These are phyloP conservation scores for Botrytis byssoidea DNA, from an alignment of 2,329 filamentous ascomycete genomes.

Conservation along the genomic window DNA sequence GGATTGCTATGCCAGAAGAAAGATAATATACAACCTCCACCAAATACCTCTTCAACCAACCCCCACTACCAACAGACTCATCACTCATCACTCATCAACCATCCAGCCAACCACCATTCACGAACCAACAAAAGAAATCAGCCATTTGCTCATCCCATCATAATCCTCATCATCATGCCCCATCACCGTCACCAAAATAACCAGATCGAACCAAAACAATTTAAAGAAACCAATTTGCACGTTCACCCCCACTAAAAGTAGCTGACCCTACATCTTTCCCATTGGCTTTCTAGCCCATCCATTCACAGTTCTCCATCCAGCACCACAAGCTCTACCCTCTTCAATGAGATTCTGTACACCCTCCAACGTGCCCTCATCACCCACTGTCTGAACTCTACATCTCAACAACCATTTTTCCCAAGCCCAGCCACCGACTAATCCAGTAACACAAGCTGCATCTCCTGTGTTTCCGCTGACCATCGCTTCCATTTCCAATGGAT, in stretches of 20 bases:
- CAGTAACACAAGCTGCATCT: slow-evolving; percentile 71
- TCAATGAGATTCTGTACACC: slow-evolving; percentile 61
- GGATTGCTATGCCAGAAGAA: slow-evolving; percentile 18
- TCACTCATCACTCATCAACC: slow-evolving; percentile 4
- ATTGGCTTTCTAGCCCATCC: slow-evolving; percentile 64
- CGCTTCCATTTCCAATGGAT: slow-evolving; percentile 58
- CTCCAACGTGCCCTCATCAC: slow-evolving; percentile 61
- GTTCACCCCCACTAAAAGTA: background rate
- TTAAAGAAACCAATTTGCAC: background rate
- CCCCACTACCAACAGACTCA: background rate
- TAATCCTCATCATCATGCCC: background rate
- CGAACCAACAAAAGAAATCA: background rate
- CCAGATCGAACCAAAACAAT: slow-evolving; percentile 1
- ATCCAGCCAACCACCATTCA: background rate
- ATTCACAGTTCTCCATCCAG: slow-evolving; percentile 60
- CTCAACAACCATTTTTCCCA: slow-evolving; percentile 97
- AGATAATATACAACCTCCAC: slow-evolving; percentile 21
- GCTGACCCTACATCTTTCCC: slow-evolving; percentile 5
- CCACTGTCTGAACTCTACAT: slow-evolving; percentile 81
- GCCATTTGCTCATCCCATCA: background rate
- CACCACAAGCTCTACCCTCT: slow-evolving; percentile 58
- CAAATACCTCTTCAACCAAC: background rate
- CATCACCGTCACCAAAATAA: background rate
- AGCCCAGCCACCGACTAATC: slow-evolving; percentile 80
- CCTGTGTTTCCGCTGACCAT: slow-evolving; percentile 67